These are phyloP conservation scores for Solanum tacnaense DNA, from an alignment of 257 asterid species.

Conservation along the genomic window DNA sequence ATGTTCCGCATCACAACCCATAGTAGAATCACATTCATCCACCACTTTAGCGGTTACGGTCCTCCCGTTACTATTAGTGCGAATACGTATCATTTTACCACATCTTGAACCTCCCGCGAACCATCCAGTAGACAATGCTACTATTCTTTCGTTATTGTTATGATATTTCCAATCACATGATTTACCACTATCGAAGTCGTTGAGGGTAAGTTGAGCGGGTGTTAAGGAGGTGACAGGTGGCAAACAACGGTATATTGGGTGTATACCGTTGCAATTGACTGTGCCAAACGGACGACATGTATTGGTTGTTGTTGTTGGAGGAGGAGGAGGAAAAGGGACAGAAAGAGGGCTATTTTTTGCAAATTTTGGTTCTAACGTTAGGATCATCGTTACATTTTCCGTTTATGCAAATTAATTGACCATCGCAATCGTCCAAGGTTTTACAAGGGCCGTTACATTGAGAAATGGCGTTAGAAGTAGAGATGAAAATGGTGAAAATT, in stretches of 20 bases:
- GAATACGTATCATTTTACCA: constrained; percentile 13
- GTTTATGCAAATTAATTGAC: background rate
- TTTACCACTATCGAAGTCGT: constrained; percentile 23
- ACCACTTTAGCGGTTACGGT: constrained; percentile 36
- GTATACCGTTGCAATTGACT: background rate
- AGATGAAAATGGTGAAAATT: background rate
- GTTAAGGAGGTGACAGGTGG: constrained; percentile 31
- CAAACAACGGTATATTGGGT: constrained; percentile 14
- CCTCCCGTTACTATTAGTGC: constrained; percentile 11
- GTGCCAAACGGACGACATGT: background rate
- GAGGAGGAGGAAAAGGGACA: background rate
- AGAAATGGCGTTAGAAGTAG: background rate
- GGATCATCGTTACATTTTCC: background rate
- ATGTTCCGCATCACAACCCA: constrained; percentile 31
- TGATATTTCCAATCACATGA: constrained; percentile 27
- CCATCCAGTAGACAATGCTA: constrained; percentile 44
- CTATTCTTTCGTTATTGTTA: constrained; percentile 14
- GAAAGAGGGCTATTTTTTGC: background rate
- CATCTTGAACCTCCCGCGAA: constrained; percentile 16
- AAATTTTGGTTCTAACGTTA: background rate
- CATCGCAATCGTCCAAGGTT: background rate
- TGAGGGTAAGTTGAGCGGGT: constrained; percentile 22
- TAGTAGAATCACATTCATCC: constrained; percentile 45
- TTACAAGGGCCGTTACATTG: background rate
- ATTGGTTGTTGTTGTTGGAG: background rate